A percentile compares a stretch with the other conserved stretches of the same genome.
Evolutionary conservation across 1,284 basidiomycete species (phyloP).

Genomic region (Cutaneotrichosporon curvatum): DNA sequence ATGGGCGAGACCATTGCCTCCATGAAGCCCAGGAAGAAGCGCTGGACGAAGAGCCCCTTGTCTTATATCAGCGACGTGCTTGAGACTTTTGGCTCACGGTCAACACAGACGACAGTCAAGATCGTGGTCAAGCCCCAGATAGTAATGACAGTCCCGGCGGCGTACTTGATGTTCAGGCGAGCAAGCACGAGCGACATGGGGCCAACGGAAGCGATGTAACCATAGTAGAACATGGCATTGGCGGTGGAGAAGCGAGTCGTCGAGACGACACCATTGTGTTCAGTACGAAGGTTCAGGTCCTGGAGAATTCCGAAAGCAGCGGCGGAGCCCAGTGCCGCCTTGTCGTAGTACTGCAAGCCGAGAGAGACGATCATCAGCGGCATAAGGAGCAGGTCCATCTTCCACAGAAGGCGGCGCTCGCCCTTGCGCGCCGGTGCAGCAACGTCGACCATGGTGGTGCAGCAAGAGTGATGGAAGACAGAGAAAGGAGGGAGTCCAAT

Average conservation of each 20-base stretch:
- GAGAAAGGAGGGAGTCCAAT: too few relatives aligned
- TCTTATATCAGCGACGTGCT: slow-evolving; percentile 9
- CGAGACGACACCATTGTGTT: slow-evolving; percentile 34
- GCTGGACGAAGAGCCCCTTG: slow-evolving; percentile 48
- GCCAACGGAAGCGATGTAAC: slow-evolving; percentile 47
- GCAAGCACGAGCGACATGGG: slow-evolving; percentile 49
- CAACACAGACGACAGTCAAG: slow-evolving; percentile 47
- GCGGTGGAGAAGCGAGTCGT: slow-evolving; percentile 44
- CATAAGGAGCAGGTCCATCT: slow-evolving; percentile 41
- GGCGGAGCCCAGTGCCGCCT: slow-evolving; percentile 50
- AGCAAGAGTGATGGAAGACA: too few relatives aligned
- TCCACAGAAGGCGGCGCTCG: slow-evolving; percentile 27
- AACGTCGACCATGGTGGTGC: too few relatives aligned
- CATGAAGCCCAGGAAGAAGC: slow-evolving; percentile 48
- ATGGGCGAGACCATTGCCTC: slow-evolving; percentile 50
- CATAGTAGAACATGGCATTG: slow-evolving; percentile 49
- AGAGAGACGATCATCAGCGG: slow-evolving; percentile 48
- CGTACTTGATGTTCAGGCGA: slow-evolving; percentile 45
- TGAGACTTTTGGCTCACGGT: slow-evolving; percentile 13
- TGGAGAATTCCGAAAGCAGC: slow-evolving; percentile 50
- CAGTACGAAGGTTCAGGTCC: slow-evolving; percentile 43
- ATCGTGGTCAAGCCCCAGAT: slow-evolving; percentile 50
- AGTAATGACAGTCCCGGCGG: slow-evolving; percentile 35
- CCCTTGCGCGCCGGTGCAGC: neutral
- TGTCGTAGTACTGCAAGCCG: slow-evolving; percentile 50